These are phyloP conservation scores for Candida albicans DNA, from an alignment of 1,139 yeast species.

Conservation along the genomic window DNA sequence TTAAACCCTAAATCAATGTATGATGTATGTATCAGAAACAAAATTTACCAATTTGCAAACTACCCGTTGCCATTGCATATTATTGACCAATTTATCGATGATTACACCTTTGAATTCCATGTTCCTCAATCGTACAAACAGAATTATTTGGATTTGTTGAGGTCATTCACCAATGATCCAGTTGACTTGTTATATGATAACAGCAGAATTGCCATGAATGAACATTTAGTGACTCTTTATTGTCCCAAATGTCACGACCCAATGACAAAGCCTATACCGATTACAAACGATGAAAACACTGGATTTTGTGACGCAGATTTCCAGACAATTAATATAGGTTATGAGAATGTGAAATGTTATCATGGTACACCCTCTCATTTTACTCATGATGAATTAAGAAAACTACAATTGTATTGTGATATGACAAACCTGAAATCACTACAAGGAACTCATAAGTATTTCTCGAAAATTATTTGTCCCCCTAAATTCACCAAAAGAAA, in stretches of 20 bases:
- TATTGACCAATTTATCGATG: slow-evolving; percentile 22
- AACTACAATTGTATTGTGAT: slow-evolving; percentile 25
- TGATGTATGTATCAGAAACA: slow-evolving; percentile 28
- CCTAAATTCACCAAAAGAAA: slow-evolving; percentile 4
- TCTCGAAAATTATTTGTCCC: slow-evolving; percentile 5
- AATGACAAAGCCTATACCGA: slow-evolving; percentile 15
- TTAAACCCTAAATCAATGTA: slow-evolving; percentile 22
- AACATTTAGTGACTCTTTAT: slow-evolving; percentile 7
- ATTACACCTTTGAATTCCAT: slow-evolving; percentile 20
- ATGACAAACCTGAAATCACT: slow-evolving; percentile 12
- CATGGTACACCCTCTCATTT: slow-evolving; percentile 5
- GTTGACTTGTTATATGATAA: slow-evolving; percentile 3
- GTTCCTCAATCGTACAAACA: slow-evolving; percentile 11
- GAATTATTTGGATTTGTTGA: not conserved
- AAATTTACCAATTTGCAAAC: slow-evolving; percentile 21
- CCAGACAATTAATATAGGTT: not conserved
- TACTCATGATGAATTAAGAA: slow-evolving; percentile 21
- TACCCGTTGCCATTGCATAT: slow-evolving; percentile 28
- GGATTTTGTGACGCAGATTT: slow-evolving; percentile 27
- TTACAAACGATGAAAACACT: slow-evolving; percentile 14
- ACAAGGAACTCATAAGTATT: slow-evolving; percentile 16
- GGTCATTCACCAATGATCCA: not conserved
- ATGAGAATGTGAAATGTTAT: not conserved
- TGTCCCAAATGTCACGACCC: slow-evolving; percentile 23
- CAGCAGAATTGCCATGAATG: slow-evolving; percentile 1